Evolutionary conservation across 805 yeast species (phyloP).

Genomic region (Helenozyma rhizophorensis): DNA sequence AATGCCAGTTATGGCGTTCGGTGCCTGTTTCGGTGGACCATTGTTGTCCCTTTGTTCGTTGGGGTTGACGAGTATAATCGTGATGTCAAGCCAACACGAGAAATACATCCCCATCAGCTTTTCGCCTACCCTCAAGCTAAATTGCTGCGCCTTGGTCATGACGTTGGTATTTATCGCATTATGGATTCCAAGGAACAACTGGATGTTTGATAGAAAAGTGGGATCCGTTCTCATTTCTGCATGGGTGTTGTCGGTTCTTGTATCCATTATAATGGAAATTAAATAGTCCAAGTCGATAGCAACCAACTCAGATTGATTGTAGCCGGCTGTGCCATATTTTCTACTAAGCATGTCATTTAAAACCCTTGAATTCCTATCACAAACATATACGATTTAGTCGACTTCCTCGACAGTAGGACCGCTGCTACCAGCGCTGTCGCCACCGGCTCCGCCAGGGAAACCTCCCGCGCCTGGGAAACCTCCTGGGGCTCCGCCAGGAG

Average conservation of each 20-base stretch:
- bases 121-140: conserved; percentile 10
- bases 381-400: conserved; percentile 4
- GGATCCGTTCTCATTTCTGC: conserved; percentile 27
- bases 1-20: conserved; percentile 84
- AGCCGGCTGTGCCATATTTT: no score
- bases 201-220: conserved; percentile 33
- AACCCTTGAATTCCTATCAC: no score
- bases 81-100: conserved; percentile 7
- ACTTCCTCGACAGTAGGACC: conserved; percentile 14
- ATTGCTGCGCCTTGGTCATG: conserved; percentile 9
- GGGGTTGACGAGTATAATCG: conserved; percentile 49
- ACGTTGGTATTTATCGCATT: conserved; percentile 8
- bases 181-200: conserved; percentile 14
- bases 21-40: conserved; percentile 95
- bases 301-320: no score
- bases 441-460: conserved; percentile 13
- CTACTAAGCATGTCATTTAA: no score
- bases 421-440: conserved; percentile 4
- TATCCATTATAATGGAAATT: no score
- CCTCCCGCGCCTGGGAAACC: conserved; percentile 20
- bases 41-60: conserved; percentile 75
- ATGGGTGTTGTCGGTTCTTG: conserved; percentile 26
- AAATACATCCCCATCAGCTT: conserved; percentile 8
- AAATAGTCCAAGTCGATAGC: no score
- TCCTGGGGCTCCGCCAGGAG: conserved; percentile 17